Conservation (phyloP, 495 filamentous ascomycete species). For the Margaritispora aquatica region DNA sequence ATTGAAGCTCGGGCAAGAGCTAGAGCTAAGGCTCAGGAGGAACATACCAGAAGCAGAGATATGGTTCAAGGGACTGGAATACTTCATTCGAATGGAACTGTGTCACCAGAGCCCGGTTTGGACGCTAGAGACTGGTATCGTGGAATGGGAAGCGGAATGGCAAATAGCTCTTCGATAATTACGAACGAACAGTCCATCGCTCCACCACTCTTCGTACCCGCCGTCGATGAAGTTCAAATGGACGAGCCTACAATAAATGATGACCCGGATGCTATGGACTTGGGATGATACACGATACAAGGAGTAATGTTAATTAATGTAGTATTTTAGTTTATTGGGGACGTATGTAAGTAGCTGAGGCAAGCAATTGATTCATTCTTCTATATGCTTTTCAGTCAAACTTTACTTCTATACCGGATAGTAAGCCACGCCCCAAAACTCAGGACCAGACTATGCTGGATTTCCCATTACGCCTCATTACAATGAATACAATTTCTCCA, state of each 20-base stretch:
- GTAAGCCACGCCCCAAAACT: slow-evolving; percentile 7
- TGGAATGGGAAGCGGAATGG: slow-evolving; percentile 6
- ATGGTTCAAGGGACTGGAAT: background rate
- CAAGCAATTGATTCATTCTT: slow-evolving; percentile 20
- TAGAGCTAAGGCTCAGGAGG: slow-evolving; percentile 28
- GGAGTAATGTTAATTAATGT: too few species aligned
- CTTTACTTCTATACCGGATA: slow-evolving; percentile 22
- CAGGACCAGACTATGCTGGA: background rate
- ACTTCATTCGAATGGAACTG: background rate
- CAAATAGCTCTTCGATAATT: too few species aligned
- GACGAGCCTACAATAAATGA: slow-evolving; percentile 17
- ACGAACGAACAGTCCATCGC: background rate
- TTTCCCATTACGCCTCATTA: slow-evolving; percentile 17
- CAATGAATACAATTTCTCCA: slow-evolving; percentile 8
- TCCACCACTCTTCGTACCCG: background rate
- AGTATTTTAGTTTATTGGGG: background rate
- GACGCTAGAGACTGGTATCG: slow-evolving; percentile 11
- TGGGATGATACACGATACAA: slow-evolving; percentile 40
- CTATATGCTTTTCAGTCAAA: slow-evolving; percentile 15
- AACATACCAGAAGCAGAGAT: slow-evolving; percentile 3
- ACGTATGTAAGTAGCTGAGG: slow-evolving; percentile 8
- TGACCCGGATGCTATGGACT: slow-evolving; percentile 67
- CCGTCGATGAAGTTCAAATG: background rate
- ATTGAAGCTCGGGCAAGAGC: slow-evolving; percentile 70
- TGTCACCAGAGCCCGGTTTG: background rate